Evolutionary conservation across 495 filamentous ascomycete species (phyloP), one percentile per base, ranked within the genome.

Genomic region (Penicillium subrubescens): DNA sequence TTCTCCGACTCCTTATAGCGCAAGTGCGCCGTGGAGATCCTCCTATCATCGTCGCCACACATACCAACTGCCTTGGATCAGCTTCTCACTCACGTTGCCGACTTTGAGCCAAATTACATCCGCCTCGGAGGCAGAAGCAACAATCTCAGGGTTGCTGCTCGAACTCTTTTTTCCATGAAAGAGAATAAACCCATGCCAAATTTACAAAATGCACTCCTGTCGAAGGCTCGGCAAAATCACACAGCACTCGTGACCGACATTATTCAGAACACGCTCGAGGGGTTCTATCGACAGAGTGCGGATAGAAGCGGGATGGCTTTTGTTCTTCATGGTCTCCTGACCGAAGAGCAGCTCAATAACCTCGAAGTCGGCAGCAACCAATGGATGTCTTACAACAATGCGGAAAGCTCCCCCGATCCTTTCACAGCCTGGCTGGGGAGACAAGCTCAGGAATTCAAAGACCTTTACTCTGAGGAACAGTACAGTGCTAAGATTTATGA

Each of bases 11-110:
- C 5, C 73, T 96, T 56, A 76, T 97, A 0, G 71, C 80, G 1
- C 92, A 90, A 59, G 83, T 87, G 79, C 61, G 63, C n/a, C 60
- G 70, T 2, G 77, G 77, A 10, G 84, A 91, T 72, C 88, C 90
- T 23, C 91, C 91, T 15, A 88, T 97, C 37, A 81, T 96, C 25
- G 79, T 96, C 7, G 83, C 92, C 0, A 91, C 92, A 27, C 91
- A 97, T 66, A 97, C 94, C 3, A 99, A 99, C 63, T 75, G 94
- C 95, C 0, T 75, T 97, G 0, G 94, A 97, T 67, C 95, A 97
- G 69, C 75, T 97, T 2, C 81, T 99, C 15, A 78, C 77, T 5
- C 86, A 90, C 53, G 77, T 97, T 23, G 80, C 89, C 1, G 61
- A 78, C 2, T 88, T 89, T 56, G 91, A 91, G 56, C 77, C 80